Conservation (phyloP, 352 stramenopile species). For the Aphanomyces cochlioides region DNA sequence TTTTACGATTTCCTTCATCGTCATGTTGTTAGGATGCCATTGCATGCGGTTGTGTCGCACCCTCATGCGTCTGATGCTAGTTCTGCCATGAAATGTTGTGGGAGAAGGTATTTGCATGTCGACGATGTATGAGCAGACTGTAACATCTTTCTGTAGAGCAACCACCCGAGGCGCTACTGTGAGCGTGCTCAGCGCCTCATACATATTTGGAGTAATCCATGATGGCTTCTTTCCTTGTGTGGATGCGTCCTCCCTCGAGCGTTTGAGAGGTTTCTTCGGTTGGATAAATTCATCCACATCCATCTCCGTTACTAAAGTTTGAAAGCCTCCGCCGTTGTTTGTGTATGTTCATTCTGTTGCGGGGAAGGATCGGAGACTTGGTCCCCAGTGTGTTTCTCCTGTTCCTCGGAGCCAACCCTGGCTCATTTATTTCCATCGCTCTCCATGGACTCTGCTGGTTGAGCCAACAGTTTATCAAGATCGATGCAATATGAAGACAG, state of each 20-base stretch:
- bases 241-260: neutral
- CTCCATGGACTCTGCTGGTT: too few relatives aligned
- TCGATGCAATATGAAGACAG: neutral
- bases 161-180: neutral
- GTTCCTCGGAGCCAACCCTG: neutral
- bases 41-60: neutral
- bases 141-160: neutral
- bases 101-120: neutral
- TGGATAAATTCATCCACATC: slow-evolving; percentile 1
- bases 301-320: neutral
- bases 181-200: neutral
- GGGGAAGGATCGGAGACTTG: neutral
- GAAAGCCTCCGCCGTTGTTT: neutral
- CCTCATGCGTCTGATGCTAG: neutral
- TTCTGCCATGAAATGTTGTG: neutral
- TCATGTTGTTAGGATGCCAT: slow-evolving; percentile 14
- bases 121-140: neutral
- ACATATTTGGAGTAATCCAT: neutral
- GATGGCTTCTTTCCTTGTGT: neutral
- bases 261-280: neutral
- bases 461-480: neutral
- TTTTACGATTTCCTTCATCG: slow-evolving; percentile 15
- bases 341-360: neutral
- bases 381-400: neutral
- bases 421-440: neutral